Evolutionary conservation across 495 filamentous ascomycete species (phyloP).

Genomic region (Aspergillus taichungensis): DNA sequence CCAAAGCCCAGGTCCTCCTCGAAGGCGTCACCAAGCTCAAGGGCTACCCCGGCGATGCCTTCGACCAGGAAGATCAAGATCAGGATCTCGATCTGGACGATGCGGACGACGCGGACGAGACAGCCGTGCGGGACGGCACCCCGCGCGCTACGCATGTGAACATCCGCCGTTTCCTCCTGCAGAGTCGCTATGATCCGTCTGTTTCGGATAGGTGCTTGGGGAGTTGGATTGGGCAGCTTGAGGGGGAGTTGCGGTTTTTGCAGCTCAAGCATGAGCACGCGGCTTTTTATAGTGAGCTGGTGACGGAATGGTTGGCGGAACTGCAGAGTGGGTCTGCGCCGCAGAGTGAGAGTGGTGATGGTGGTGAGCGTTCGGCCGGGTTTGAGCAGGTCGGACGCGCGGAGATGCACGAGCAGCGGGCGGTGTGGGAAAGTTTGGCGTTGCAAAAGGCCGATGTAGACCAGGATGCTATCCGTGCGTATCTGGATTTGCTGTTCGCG

Average conservation of each 20-base stretch:
- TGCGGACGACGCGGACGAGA: conserved; percentile 2
- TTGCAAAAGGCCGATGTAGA: conserved; percentile 44
- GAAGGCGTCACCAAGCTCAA: conserved; percentile 34
- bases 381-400: conserved; percentile 34
- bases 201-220: conserved; percentile 37
- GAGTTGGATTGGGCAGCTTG: conserved; percentile 40
- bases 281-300: conserved; percentile 49
- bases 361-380: conserved; percentile 3
- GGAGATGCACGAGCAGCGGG: conserved; percentile 42
- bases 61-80: conserved; percentile 31
- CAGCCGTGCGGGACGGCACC: conserved; percentile 6
- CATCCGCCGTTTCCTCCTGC: conserved; percentile 45
- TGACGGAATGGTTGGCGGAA: conserved; percentile 52
- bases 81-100: conserved; percentile 24
- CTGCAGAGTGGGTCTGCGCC: conserved; percentile 15
- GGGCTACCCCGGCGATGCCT: conserved; percentile 25
- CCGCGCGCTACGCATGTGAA: conserved; percentile 24
- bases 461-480: conserved; percentile 32
- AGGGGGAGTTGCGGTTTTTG: conserved; percentile 41
- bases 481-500: conserved; percentile 46
- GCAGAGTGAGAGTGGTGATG: conserved; percentile 1
- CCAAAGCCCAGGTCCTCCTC: conserved; percentile 23
- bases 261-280: conserved; percentile 53
- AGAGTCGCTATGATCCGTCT: conserved; percentile 48
- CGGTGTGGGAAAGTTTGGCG: conserved; percentile 49